Evolutionary conservation across 257 asterid genomes (phyloP), one percentile per base, ranked within the genome.

Genomic region (Plantago elongata): DNA sequence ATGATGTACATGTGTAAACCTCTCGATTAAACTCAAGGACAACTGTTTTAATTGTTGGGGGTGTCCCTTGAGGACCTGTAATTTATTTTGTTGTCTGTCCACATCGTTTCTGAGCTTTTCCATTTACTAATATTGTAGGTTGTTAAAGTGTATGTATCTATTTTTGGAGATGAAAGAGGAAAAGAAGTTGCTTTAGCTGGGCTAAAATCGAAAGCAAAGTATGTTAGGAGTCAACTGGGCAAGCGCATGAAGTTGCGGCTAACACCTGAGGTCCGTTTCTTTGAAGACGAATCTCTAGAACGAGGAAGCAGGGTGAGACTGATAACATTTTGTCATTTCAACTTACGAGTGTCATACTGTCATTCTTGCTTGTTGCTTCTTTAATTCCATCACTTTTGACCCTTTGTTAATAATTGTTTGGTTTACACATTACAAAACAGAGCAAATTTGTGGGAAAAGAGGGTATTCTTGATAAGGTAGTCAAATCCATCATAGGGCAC

Each of bases 81-180:
- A n/a, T n/a, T n/a, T 14, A 57, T 60, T 7, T 13, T 37, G 13
- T 11, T 14, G 18, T 47, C 40, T 67, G 1, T 17, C 15, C 48
- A 30, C 40, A 37, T 40, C 13, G 42, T 61, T 61, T 45, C 50
- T 68, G 56, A 50, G 62, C 67, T 16, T 68, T 51, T 65, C 11
- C 27, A 18, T 67, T 52, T 65, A 12, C 62, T 45, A 64, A 30
- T 22, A 11, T 12, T 69, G 40, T 74, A 93, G 99, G 96, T 93
- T 72, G 99, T 93, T 61, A 93, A 93, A 80, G 97, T 93, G 16
- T 93, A 81, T 72, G 94, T 93, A 69, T 93, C 99, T 15, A 95
- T 93, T 58, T 93, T 93, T 65, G 99, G 99, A 45, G 99, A 93
- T 67, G 96, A 89, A 72, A 84, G 99, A 78, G 99, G 99, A 65